Evolutionary conservation across 1,139 yeast genomes (phyloP), one percentile per base, ranked within the genome.

Genomic region (Yamadazyma diospyri): DNA sequence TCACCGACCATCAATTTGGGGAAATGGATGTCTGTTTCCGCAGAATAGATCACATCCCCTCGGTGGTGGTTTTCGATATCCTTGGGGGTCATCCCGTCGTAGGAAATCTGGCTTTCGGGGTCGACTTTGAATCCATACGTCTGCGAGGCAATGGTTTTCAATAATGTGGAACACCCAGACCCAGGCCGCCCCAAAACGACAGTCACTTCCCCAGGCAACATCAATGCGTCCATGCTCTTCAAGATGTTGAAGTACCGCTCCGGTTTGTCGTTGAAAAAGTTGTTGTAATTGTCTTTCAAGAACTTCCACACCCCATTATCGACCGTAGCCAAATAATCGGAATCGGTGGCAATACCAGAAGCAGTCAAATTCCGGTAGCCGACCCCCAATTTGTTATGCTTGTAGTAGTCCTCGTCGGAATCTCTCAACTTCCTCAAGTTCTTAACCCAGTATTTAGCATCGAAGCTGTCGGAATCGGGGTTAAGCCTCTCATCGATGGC

Each of bases 121-220:
- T 69, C 78, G 27, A 83, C 50, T 27, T 75, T 59, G 53, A 82
- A 84, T 31, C 94, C 94, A 51, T 81, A 77, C 4, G 89, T 81
- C 42, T 79, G 77, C 22, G 82, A 59, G 6, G 89, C 74, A 39
- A 84, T 69, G 1, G 92, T 72, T 48, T 82, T 83, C 47, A 85
- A 60, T 33, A 83, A 69, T 2, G 95, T 83, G 2, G 94, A 73
- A 57, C 94, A 85, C 38, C 95, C 95, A 17, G 89, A 76, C 50
- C 94, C 94, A 0, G 94, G 94, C 53, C 89, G 74, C 27, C 94
- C 94, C 25, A 83, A 59, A 1, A 83, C 94, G 31, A 84, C 86
- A 4, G 85, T 73, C 34, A 84, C 64, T 47, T 82, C 85, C 35
- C 94, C 89, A 1, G 92, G 83, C 27, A 36, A 42, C 45, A 59